A percentile compares a stretch with the other conserved stretches of the same genome.
Evolutionary conservation across 495 filamentous ascomycete genomes (phyloP).

Genomic region (Aspergillus egyptiacus): DNA sequence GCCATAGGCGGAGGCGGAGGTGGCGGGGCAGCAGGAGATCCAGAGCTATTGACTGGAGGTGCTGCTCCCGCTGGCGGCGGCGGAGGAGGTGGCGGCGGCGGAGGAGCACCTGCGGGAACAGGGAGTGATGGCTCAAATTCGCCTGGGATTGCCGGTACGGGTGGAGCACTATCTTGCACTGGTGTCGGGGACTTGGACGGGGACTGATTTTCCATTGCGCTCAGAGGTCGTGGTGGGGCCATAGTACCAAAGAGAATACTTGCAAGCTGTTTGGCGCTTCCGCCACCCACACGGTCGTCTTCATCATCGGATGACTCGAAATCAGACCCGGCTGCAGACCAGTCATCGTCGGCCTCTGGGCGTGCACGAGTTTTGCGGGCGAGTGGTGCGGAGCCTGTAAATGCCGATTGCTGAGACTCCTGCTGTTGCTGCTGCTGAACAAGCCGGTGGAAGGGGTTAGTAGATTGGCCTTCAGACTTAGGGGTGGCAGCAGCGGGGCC

Average conservation of each 20-base stretch:
- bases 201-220: constrained; percentile 68
- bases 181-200: constrained; percentile 36
- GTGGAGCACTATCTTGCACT: constrained; percentile 30
- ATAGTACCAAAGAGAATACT: constrained; percentile 95
- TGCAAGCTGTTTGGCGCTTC: constrained; percentile 83
- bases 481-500: constrained; percentile 28
- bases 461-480: constrained; percentile 54
- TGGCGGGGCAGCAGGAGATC: constrained; percentile 30
- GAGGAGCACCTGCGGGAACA: constrained; percentile 19
- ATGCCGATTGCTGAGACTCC: constrained; percentile 31
- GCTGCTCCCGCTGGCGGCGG: constrained; percentile 19
- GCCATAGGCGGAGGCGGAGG: constrained; percentile 41
- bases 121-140: constrained; percentile 13
- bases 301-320: constrained; percentile 63
- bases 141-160: constrained; percentile 10
- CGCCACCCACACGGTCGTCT: constrained; percentile 67
- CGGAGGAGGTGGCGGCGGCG: constrained; percentile 30
- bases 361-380: constrained; percentile 49
- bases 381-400: constrained; percentile 32
- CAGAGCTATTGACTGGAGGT: constrained; percentile 24
- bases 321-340: constrained; percentile 78
- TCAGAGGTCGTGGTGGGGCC: constrained; percentile 86
- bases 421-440: constrained; percentile 43
- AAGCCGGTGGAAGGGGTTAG: constrained; percentile 94
- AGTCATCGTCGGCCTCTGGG: constrained; percentile 79